Evolutionary conservation across 1,284 basidiomycete species (phyloP).

Genomic region (Amylostereum areolatum): DNA sequence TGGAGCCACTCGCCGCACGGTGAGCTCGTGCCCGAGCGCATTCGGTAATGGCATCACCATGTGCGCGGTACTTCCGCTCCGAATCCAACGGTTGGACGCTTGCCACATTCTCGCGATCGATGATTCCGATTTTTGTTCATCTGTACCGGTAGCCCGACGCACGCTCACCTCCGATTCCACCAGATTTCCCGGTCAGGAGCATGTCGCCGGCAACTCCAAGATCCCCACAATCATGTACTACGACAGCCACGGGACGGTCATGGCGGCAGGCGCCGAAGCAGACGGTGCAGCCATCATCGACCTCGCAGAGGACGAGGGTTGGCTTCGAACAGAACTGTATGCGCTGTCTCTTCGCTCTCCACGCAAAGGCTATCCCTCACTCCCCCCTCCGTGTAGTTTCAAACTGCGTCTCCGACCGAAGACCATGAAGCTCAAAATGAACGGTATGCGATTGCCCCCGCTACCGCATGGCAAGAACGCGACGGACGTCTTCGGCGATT

Average conservation of each 20-base stretch:
- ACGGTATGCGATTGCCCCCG: constrained; percentile 65
- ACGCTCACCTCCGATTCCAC: too few species aligned
- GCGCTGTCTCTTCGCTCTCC: constrained; percentile 1
- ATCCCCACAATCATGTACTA: constrained; percentile 74
- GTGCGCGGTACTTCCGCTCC: too few species aligned
- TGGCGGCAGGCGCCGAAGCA: constrained; percentile 70
- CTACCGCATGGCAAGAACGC: constrained; percentile 61
- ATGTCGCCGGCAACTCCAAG: constrained; percentile 78
- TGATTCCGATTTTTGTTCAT: too few species aligned
- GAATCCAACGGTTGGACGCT: too few species aligned
- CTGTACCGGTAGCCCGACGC: too few species aligned
- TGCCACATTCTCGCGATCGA: too few species aligned
- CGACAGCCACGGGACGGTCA: constrained; percentile 53
- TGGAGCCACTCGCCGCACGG: too few species aligned
- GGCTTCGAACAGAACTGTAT: constrained; percentile 68
- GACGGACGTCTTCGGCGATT: constrained; percentile 73
- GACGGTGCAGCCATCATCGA: constrained; percentile 51
- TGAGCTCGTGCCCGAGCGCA: too few species aligned
- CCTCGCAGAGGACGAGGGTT: constrained; percentile 66
- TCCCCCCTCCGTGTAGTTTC: constrained; percentile 42
- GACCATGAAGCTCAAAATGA: constrained; percentile 72
- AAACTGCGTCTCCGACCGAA: constrained; percentile 71
- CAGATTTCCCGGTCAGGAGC: constrained; percentile 76
- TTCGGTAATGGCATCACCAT: too few species aligned
- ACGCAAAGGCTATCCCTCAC: constrained; percentile 2